A percentile compares a stretch with the other conserved stretches of the same genome.
Conservation (phyloP, 75 land plant genomes). For the Cupressus sempervirens region DNA sequence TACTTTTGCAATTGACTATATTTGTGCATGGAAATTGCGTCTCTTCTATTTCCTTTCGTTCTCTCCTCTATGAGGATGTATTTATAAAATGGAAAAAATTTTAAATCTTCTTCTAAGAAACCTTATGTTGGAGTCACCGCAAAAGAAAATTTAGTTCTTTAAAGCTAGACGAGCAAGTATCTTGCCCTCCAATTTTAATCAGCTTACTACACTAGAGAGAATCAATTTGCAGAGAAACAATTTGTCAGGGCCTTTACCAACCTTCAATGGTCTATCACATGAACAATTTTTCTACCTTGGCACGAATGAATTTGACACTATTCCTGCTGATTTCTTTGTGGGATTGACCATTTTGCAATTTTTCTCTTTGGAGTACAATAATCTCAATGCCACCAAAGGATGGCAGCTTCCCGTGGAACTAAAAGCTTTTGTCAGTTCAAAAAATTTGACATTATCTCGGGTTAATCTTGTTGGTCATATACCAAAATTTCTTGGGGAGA, state of each 20-base stretch:
- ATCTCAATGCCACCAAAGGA: constrained; percentile 45
- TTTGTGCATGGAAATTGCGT: no score
- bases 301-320: constrained; percentile 54
- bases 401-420: constrained; percentile 65
- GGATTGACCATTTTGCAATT: constrained; percentile 38
- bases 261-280: constrained; percentile 56
- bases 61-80: no score
- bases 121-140: no score
- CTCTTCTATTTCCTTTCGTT: no score
- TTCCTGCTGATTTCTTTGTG: constrained; percentile 71
- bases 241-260: constrained; percentile 55
- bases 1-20: no score
- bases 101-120: no score
- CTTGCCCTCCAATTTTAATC: constrained; percentile 58
- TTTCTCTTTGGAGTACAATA: constrained; percentile 50
- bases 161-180: constrained; percentile 39
- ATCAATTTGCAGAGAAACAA: constrained; percentile 68
- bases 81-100: no score
- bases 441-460: constrained; percentile 42
- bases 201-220: constrained; percentile 38
- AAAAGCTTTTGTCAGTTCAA: constrained; percentile 26
- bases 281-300: constrained; percentile 47
- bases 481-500: constrained; percentile 59
- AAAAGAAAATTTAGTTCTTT: no score
- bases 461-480: constrained; percentile 63